Base-by-base conservation (phyloP, 805 yeast genomes). In the Schwanniomyces pseudopolymorphus region DNA sequence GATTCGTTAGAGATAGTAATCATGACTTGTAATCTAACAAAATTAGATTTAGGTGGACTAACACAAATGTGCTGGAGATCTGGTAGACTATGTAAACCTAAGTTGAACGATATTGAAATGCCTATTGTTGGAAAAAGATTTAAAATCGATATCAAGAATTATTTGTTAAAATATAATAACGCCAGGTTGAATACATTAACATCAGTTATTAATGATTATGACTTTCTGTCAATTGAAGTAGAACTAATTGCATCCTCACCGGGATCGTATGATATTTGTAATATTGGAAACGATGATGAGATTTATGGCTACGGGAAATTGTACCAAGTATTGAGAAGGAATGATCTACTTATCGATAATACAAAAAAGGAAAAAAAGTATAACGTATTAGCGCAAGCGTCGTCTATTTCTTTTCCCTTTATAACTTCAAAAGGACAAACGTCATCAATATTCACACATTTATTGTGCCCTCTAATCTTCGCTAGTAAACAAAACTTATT, bases 61-160 rank as follows among this genome's bases (percentile, higher is more conserved):
- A 84, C 86, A 5, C 89, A 85, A 56, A 81, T 83, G 72, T 66
- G 78, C 26, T 85, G 90, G 90, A 61, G 73, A 27, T 77, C 86
- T 6, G 88, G 86, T 0, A 56, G 60, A 20, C 45, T 74, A 20
- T 40, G n/a, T 1, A 28, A 52, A 1, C 14, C 11, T 7, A 45
- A 50, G 5, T 47, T 14, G 4, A 7, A 13, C 13, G 46, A 31
- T 17, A 14, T 7, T 16, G 27, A 38, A 24, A 6, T 26, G n/a
- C 5, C 17, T 9, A 14, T 17, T 4, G n/a, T 8, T 6, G 60
- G 60, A 2, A 33, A 21, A 24, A 43, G 51, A n/a, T 85, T 85
- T 59, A 70, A 79, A 49, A 54, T 42, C 3, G 79, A 77, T 50
- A 59, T 85, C 4, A 21, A 66, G 0, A 51, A 57, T 0, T 85